phyloP scores from a whole-genome alignment of 805 yeast genomes.

The Danielozyma ontarioensis region DNA sequence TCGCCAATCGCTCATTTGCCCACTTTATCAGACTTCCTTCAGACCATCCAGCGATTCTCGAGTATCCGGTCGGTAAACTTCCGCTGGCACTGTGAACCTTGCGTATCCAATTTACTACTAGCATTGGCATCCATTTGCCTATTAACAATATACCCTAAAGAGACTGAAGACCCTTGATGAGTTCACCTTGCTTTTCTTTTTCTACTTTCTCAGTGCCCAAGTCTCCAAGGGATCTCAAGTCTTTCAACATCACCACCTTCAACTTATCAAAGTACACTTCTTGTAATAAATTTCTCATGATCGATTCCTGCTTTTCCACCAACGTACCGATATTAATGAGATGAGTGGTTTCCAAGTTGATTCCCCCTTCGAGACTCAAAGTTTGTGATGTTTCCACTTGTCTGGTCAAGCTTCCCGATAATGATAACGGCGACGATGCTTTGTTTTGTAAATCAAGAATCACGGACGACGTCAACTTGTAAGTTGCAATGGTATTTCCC shows the following conservation, averaged over 20 bases:
- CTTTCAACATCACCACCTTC: slow-evolving; percentile 65
- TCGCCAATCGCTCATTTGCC: too few relatives aligned
- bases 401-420: slow-evolving; percentile 83
- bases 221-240: slow-evolving; percentile 36
- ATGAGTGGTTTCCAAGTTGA: slow-evolving; percentile 56
- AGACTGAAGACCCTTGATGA: slow-evolving; percentile 35
- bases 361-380: slow-evolving; percentile 26
- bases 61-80: too few relatives aligned
- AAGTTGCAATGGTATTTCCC: slow-evolving; percentile 35
- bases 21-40: too few relatives aligned
- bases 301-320: slow-evolving; percentile 84
- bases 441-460: slow-evolving; percentile 58
- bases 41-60: too few relatives aligned
- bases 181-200: slow-evolving; percentile 27
- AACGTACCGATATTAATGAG: slow-evolving; percentile 79
- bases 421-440: slow-evolving; percentile 25
- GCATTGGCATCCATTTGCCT: too few relatives aligned
- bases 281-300: slow-evolving; percentile 79
- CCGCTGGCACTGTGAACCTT: too few relatives aligned
- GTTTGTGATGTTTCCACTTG: slow-evolving; percentile 60
- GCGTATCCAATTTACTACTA: too few relatives aligned
- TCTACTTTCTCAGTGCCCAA: slow-evolving; percentile 25
- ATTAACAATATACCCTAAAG: too few relatives aligned
- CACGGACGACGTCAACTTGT: slow-evolving; percentile 82
- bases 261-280: slow-evolving; percentile 96